phyloP scores from a whole-genome alignment of 352 stramenopile species.

The Globisporangium polare region DNA sequence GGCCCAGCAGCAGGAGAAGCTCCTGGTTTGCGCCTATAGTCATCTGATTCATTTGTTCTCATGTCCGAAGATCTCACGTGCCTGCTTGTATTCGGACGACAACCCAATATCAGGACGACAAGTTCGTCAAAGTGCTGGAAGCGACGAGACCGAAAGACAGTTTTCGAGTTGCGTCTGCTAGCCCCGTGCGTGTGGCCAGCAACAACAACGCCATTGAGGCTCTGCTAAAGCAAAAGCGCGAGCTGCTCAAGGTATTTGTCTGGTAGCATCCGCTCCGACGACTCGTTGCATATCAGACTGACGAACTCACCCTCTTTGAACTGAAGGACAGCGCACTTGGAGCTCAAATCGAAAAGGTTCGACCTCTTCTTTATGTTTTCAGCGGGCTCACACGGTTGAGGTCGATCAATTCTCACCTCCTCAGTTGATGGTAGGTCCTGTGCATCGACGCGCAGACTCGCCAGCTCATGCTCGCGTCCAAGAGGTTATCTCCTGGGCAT shows the following conservation, averaged over 20 bases:
- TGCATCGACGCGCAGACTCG: slow-evolving; percentile 33
- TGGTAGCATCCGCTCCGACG: too few relatives aligned
- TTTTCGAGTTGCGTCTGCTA: background rate
- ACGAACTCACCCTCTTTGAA: background rate
- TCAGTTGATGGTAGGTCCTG: slow-evolving; percentile 17
- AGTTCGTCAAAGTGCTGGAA: slow-evolving; percentile 33
- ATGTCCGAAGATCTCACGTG: too few relatives aligned
- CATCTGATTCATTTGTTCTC: too few relatives aligned
- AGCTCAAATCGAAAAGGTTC: slow-evolving; percentile 37
- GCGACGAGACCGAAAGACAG: slow-evolving; percentile 14
- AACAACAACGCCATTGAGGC: background rate
- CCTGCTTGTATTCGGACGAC: background rate
- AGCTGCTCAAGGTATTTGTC: slow-evolving; percentile 2
- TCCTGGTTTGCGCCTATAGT: slow-evolving; percentile 15
- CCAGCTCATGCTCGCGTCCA: slow-evolving; percentile 31
- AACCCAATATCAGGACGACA: slow-evolving; percentile 24
- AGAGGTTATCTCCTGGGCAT: background rate
- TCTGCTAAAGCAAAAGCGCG: background rate
- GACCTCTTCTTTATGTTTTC: too few relatives aligned
- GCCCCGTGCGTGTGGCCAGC: background rate
- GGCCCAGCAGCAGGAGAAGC: slow-evolving; percentile 20
- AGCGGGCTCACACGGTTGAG: too few relatives aligned
- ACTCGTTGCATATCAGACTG: background rate
- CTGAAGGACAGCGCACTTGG: slow-evolving; percentile 23
- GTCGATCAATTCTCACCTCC: background rate